Evolutionary conservation across 2,329 filamentous ascomycete species (phyloP), one percentile per base, ranked within the genome.

Genomic region (Cordyceps militaris): DNA sequence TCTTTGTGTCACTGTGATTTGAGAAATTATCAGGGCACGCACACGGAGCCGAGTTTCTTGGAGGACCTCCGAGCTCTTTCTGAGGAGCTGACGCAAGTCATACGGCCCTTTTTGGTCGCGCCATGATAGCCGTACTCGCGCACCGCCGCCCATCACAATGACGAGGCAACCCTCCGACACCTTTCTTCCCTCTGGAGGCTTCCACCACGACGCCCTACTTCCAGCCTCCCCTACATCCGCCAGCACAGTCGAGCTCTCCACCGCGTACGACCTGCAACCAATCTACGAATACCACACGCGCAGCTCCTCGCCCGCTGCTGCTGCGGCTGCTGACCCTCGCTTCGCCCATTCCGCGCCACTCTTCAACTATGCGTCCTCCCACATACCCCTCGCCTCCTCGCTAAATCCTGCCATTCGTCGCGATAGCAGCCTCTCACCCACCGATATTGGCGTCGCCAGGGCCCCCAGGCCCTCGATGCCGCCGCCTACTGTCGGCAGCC

Each of bases 141-240:
- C 21, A 36, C 21, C 46, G 40, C 38, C 40, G 56, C 47, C 32
- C 56, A 42, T 44, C 51, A 56, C 28, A 26, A 77, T 77, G 74
- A 69, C 70, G 61, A 76, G 71, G 61, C 59, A 75, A 34, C 69
- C 71, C 34, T 67, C 72, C 59, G 73, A 78, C 61, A 73, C 74
- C 28, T 76, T 76, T 65, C 66, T 75, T 63, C 73, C 75, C 11
- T 70, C 70, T 48, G 71, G 71, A 61, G 69, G 67, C 53, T 63
- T 68, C 60, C 73, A 75, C 49, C 66, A 65, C 63, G 69, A 69
- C 42, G 64, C 62, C 26, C 62, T 67, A 26, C 62, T 68, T 57
- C 56, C 66, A 26, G 28, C 48, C 50, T 64, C 48, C 62, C 65
- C 54, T 63, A 62, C 59, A 66, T 69, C 43, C 43, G 36, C 21